Evolutionary conservation across 108 stramenopile species (phyloP).

Genomic region (Nitzschia palea): DNA sequence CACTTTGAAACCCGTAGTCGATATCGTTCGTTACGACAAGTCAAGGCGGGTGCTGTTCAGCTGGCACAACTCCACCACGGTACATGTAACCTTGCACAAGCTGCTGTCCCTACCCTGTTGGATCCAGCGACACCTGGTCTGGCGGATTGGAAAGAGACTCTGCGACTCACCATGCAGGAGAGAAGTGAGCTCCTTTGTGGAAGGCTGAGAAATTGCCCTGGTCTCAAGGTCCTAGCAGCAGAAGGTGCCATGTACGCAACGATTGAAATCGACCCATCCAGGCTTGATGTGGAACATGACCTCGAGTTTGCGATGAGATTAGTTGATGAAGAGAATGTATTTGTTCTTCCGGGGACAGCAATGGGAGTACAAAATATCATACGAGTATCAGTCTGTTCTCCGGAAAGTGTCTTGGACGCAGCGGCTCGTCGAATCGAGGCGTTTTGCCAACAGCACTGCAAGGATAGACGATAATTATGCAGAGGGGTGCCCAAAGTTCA

Average conservation of each 20-base stretch:
- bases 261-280: constrained; percentile 53
- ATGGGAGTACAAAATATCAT: constrained; percentile 77
- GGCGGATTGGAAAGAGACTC: constrained; percentile 57
- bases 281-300: constrained; percentile 46
- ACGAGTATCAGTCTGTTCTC: constrained; percentile 84
- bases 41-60: constrained; percentile 69
- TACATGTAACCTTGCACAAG: constrained; percentile 77
- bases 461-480: not conserved
- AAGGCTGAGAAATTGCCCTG: constrained; percentile 56
- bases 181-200: constrained; percentile 64
- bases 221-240: constrained; percentile 61
- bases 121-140: constrained; percentile 42
- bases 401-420: constrained; percentile 45
- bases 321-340: constrained; percentile 88
- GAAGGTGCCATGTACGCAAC: constrained; percentile 93
- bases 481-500: not conserved
- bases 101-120: constrained; percentile 73
- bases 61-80: constrained; percentile 87
- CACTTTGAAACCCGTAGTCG: too few species aligned
- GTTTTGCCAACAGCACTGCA: constrained; percentile 71
- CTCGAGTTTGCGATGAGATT: constrained; percentile 71
- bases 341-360: constrained; percentile 88
- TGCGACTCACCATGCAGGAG: constrained; percentile 53
- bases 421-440: constrained; percentile 61
- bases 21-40: constrained; percentile 56